phyloP scores from a whole-genome alignment of 2,329 filamentous ascomycete species.

The Cladosporium sp. region DNA sequence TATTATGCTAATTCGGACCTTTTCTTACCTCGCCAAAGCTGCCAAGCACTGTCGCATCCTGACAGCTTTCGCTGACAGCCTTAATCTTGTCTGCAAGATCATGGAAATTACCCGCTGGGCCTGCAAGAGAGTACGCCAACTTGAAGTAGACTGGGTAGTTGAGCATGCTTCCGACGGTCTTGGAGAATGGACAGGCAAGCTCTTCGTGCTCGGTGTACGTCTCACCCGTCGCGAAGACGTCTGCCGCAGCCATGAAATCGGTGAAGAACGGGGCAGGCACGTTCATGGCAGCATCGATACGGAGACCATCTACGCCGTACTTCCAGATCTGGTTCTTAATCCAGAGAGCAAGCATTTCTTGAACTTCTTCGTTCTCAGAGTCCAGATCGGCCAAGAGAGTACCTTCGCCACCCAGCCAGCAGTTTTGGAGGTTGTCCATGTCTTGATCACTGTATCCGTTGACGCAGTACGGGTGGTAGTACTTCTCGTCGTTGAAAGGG shows the following conservation, averaged over 20 bases:
- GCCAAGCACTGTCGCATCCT: constrained; percentile 40
- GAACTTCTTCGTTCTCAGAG: constrained; percentile 41
- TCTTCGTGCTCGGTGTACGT: constrained; percentile 28
- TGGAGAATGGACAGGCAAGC: constrained; percentile 32
- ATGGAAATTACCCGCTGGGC: constrained; percentile 38
- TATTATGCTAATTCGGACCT: background rate
- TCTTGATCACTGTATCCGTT: constrained; percentile 52
- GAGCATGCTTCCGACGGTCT: constrained; percentile 32
- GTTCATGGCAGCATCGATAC: constrained; percentile 37
- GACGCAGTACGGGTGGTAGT: constrained; percentile 53
- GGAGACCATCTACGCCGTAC: constrained; percentile 40
- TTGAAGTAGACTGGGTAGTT: constrained; percentile 41
- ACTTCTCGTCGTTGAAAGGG: constrained; percentile 40
- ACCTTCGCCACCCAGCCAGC: constrained; percentile 51
- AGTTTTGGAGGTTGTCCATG: constrained; percentile 28
- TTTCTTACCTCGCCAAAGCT: constrained; percentile 37
- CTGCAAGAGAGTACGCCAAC: constrained; percentile 39
- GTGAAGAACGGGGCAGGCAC: constrained; percentile 35
- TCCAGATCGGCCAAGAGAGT: constrained; percentile 47
- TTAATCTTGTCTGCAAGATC: constrained; percentile 39
- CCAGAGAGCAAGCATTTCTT: constrained; percentile 41
- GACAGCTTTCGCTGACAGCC: constrained; percentile 37
- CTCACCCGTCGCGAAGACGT: constrained; percentile 35
- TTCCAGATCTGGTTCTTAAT: constrained; percentile 39
- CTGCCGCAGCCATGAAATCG: constrained; percentile 30